Evolutionary conservation across 2,329 filamentous ascomycete genomes (phyloP), one percentile per base, ranked within the genome.

Genomic region (Exophiala mesophila): DNA sequence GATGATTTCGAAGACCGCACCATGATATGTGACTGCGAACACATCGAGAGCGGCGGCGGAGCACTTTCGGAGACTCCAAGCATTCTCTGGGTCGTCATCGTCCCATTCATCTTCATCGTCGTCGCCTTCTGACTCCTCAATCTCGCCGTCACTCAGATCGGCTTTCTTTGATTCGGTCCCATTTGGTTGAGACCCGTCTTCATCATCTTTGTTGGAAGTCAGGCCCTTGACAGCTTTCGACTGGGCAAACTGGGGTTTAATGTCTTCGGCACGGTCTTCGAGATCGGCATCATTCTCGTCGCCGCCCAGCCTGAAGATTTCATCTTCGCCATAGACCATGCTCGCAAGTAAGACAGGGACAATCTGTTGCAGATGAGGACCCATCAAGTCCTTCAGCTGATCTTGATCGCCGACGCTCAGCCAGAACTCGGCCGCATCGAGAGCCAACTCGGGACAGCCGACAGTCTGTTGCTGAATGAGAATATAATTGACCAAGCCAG

Each of bases 381-480:
- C 80, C 33, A 98, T 71, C 1, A 80, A 76, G 53, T 80, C 76
- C 69, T 87, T 88, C 39, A 97, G 69, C 45, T 83, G 78, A 30
- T 85, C 78, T 60, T 95, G 87, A 62, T 96, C 92, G 47, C 88
- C 89, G 15, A 94, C 82, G 28, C 88, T 88, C 32, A 98, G 78
- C 88, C 94, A 98, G 61, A 98, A 98, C 63, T 98, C 92, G 4
- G 92, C 88, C 6, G 92, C 92, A 62, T 98, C 92, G 53, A 94
- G 82, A 26, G 90, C 88, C 45, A 98, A 73, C 30, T 97, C 88
- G 41, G 89, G 83, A 53, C 97, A 89, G 18, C 89, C 82, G 17
- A 69, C 67, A 50, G 82, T 83, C 63, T 83, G 80, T 63, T 98
- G 92, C 62, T 98, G 92, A 20, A 80, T 73, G 45, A 97, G 78